Percentiles rank a stretch among this genome's conserved stretches.
These are phyloP conservation scores for Penicillium sumatraense DNA, from an alignment of 2,329 filamentous ascomycete species.

Conservation along the genomic window DNA sequence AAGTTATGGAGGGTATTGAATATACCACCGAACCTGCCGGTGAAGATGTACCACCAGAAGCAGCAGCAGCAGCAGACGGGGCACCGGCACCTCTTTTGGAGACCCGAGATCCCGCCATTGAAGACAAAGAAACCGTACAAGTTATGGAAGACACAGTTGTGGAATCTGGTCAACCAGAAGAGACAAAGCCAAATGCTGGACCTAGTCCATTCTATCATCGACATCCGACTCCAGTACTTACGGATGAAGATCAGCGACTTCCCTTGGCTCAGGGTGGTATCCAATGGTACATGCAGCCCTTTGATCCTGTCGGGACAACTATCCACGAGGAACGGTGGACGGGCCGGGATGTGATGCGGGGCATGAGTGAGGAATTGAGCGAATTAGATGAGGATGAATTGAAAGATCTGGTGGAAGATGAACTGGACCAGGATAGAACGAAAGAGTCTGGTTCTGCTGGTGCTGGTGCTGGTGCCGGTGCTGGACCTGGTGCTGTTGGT, in stretches of 20 bases:
- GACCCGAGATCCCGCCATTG: too few species aligned
- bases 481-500: background rate
- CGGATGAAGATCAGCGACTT: conserved; percentile 47
- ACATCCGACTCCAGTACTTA: conserved; percentile 52
- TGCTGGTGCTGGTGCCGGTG: background rate
- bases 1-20: conserved; percentile 31
- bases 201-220: conserved; percentile 51
- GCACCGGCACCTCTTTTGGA: too few species aligned
- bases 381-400: conserved; percentile 92
- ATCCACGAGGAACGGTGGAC: conserved; percentile 76
- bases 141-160: conserved; percentile 31
- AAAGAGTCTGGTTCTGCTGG: conserved; percentile 8
- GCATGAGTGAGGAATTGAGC: conserved; percentile 83
- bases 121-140: conserved; percentile 10
- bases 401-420: conserved; percentile 67
- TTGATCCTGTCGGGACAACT: conserved; percentile 79
- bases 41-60: too few species aligned
- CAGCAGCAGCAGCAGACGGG: too few species aligned
- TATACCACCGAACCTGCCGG: conserved; percentile 8
- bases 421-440: conserved; percentile 28
- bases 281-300: conserved; percentile 84
- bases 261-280: conserved; percentile 74
- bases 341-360: conserved; percentile 71
- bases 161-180: conserved; percentile 11
- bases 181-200: conserved; percentile 18